A percentile compares a stretch with the other conserved stretches of the same genome.
phyloP scores from a whole-genome alignment of 345 rosid species.

The Reutealis trisperma region DNA sequence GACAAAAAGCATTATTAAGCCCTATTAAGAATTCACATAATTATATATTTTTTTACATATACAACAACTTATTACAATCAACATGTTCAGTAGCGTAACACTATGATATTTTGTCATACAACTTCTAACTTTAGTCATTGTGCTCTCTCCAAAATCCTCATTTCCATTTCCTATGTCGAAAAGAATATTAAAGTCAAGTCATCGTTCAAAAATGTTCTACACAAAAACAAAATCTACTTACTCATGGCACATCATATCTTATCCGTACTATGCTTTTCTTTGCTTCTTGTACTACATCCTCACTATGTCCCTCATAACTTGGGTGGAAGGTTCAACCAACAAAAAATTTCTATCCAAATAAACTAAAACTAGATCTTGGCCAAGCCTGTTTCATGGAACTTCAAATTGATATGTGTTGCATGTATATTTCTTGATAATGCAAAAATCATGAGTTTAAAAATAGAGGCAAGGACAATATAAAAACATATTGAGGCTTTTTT shows the following conservation, averaged over 20 bases:
- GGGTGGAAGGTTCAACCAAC: constrained; percentile 85
- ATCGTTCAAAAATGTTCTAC: constrained; percentile 11
- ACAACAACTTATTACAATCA: too few species aligned
- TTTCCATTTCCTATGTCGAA: constrained; percentile 76
- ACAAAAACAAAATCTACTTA: constrained; percentile 11
- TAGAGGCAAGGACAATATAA: background rate
- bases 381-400: constrained; percentile 99
- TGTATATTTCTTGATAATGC: background rate
- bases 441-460: background rate
- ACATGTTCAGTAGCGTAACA: background rate
- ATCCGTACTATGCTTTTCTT: constrained; percentile 82
- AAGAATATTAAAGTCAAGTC: too few species aligned
- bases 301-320: constrained; percentile 72
- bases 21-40: background rate
- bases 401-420: constrained; percentile 29
- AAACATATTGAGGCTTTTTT: too few species aligned
- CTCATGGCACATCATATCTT: constrained; percentile 37
- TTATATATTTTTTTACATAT: background rate
- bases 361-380: constrained; percentile 95
- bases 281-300: constrained; percentile 88
- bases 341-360: constrained; percentile 83
- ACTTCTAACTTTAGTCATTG: constrained; percentile 66
- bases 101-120: constrained; percentile 44
- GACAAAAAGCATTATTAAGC: background rate
- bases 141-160: constrained; percentile 67